Percentiles rank a stretch among this genome's conserved stretches.
phyloP scores from a whole-genome alignment of 1,139 yeast genomes.

The Yamadazyma dushanensis region DNA sequence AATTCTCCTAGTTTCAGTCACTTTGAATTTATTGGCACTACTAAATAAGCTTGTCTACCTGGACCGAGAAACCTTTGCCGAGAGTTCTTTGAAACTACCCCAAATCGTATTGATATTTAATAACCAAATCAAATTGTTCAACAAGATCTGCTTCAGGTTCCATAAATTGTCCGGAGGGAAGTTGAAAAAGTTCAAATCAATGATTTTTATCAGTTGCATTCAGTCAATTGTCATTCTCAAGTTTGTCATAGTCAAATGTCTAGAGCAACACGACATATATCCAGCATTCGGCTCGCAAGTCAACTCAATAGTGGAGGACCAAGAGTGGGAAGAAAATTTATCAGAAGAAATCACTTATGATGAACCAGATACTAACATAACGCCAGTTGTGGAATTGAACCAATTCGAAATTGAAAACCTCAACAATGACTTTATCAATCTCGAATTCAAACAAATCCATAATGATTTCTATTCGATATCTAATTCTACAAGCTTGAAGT shows the following conservation, averaged over 20 bases:
- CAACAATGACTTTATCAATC: slow-evolving; percentile 22
- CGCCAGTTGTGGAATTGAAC: slow-evolving; percentile 18
- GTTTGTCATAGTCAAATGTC: slow-evolving; percentile 21
- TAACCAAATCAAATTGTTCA: slow-evolving; percentile 35
- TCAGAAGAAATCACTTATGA: slow-evolving; percentile 21
- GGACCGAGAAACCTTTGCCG: slow-evolving; percentile 1
- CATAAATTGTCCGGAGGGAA: slow-evolving; percentile 10
- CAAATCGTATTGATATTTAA: slow-evolving; percentile 22
- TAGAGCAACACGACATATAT: neutral
- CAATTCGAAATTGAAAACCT: slow-evolving; percentile 29
- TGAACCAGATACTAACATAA: slow-evolving; percentile 10
- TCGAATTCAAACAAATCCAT: slow-evolving; percentile 25
- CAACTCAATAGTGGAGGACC: neutral
- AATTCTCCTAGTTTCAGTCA: slow-evolving; percentile 30
- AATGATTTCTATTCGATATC: slow-evolving; percentile 4
- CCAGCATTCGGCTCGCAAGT: no score
- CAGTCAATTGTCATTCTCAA: slow-evolving; percentile 35
- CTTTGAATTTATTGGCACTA: slow-evolving; percentile 26
- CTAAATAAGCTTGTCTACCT: slow-evolving; percentile 15
- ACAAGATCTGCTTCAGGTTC: slow-evolving; percentile 25
- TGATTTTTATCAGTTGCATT: slow-evolving; percentile 26
- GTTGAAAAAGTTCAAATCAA: slow-evolving; percentile 18
- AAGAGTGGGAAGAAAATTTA: slow-evolving; percentile 17
- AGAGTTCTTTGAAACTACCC: slow-evolving; percentile 9
- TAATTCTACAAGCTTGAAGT: slow-evolving; percentile 27